Evolutionary conservation across 805 yeast genomes (phyloP), one percentile per base, ranked within the genome.

Genomic region (Wickerhamiella alocasiicola): DNA sequence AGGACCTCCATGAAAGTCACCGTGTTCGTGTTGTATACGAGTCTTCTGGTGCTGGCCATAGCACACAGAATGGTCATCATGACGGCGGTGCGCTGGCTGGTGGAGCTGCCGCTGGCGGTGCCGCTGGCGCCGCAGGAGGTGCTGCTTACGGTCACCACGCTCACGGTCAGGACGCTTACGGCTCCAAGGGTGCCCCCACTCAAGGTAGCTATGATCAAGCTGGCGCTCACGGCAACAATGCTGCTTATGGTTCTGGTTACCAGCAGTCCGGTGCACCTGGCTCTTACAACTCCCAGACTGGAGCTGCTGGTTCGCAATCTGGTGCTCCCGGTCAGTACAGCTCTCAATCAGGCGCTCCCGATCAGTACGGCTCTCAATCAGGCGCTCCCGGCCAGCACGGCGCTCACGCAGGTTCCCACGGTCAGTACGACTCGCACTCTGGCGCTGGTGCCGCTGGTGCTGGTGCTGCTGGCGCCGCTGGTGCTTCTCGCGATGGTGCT

Each of bases 91-190:
- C 11, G 6, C 11, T 6, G 6, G 23, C 7, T 15, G 20, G 7
- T 7, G 19, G 23, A 5, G 31, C 45, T 19, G 36, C 31, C 15
- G 36, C 45, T 6, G 44, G 44, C n/a, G 39, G 43, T 6, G 54
- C 55, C 40, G 56, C 57, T 13, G 55, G 52, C 20, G 45, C 54
- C 26, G 33, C 54, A n/a, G n/a, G n/a, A n/a, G n/a, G 19, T 19
- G 13, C 13, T 20, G 3, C 19, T 19, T 15, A 12, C 9, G 16
- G 49, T 47, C 28, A 41, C 40, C 20, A 49, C 13, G 47, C 50
- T 31, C 49, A 49, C 33, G 41, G 35, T n/a, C n/a, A n/a, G n/a
- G n/a, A n/a, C n/a, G n/a, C n/a, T n/a, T n/a, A n/a, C n/a, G n/a
- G n/a, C n/a, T n/a, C n/a, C n/a, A n/a, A n/a, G n/a, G n/a, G n/a